These are phyloP conservation scores for Penicillium concentricum DNA, from an alignment of 2,329 filamentous ascomycete genomes.

Conservation along the genomic window DNA sequence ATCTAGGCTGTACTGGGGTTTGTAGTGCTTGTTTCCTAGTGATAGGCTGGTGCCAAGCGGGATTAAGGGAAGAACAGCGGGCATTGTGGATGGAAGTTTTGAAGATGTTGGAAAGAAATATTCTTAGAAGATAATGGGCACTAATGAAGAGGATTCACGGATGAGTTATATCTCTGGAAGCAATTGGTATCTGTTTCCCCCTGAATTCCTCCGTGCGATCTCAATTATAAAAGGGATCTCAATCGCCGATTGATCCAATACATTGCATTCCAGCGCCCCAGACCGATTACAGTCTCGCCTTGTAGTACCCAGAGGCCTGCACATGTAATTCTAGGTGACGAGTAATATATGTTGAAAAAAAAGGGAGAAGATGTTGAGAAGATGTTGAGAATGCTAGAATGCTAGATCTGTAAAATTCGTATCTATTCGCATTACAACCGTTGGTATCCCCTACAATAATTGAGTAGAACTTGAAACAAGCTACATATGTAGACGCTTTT, in stretches of 20 bases:
- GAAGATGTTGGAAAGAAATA: neutral
- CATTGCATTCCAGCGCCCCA: conserved; percentile 3
- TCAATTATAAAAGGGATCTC: neutral
- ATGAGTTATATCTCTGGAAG: neutral
- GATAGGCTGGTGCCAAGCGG: conserved; percentile 13
- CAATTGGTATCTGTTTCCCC: neutral
- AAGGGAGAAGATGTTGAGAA: neutral
- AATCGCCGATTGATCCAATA: conserved; percentile 21
- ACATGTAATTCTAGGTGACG: neutral
- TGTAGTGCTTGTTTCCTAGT: conserved; percentile 18
- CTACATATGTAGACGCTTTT: neutral
- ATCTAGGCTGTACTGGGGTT: conserved; percentile 22
- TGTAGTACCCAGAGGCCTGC: neutral
- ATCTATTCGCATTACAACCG: neutral
- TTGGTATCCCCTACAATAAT: neutral
- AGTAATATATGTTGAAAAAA: neutral
- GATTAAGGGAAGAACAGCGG: conserved; percentile 13
- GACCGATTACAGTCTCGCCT: conserved; percentile 2
- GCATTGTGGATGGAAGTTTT: conserved; percentile 12
- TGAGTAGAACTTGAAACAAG: neutral
- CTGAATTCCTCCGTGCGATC: conserved; percentile 1
- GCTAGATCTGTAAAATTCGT: neutral
- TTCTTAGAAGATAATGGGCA: neutral
- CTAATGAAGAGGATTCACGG: neutral
- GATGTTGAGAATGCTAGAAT: neutral